phyloP scores from a whole-genome alignment of 129 eudicot species.

The Flaveria ramosissima region DNA sequence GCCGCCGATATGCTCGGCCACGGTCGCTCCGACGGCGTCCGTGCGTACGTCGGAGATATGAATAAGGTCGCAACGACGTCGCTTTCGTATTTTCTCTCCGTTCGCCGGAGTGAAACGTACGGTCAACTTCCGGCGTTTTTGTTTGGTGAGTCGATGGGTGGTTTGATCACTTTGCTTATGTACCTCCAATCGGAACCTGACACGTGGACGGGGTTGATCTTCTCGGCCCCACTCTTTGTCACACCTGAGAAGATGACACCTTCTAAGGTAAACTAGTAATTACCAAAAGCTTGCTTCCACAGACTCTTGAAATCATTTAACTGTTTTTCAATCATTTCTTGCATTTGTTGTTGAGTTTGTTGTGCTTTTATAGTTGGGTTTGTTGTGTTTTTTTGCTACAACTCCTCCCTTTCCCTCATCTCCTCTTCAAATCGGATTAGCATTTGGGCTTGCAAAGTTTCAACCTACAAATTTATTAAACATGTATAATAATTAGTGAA shows the following conservation, averaged over 20 bases:
- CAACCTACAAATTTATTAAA: no score
- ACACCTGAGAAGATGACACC: conserved; percentile 75
- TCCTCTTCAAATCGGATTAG: no score
- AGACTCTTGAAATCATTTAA: no score
- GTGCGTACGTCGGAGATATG: conserved; percentile 69
- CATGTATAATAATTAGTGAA: no score
- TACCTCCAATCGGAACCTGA: conserved; percentile 70
- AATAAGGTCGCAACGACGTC: conserved; percentile 58
- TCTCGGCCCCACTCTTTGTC: conserved; percentile 77
- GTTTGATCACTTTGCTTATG: conserved; percentile 64
- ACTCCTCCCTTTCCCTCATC: no score
- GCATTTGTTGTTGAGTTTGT: no score
- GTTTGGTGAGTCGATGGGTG: conserved; percentile 88
- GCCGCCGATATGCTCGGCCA: conserved; percentile 90
- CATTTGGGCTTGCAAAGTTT: no score
- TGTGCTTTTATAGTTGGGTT: no score
- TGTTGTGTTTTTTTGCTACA: no score
- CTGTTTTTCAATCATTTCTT: no score
- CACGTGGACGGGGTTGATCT: conserved; percentile 76
- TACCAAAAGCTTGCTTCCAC: no score
- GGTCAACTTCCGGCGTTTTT: conserved; percentile 66
- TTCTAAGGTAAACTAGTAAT: no score
- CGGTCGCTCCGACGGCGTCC: conserved; percentile 80
- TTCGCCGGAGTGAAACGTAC: conserved; percentile 60
- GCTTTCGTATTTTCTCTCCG: conserved; percentile 47